Conservation (phyloP, 768 basidiomycete species). For the Suillus hirtellus region DNA sequence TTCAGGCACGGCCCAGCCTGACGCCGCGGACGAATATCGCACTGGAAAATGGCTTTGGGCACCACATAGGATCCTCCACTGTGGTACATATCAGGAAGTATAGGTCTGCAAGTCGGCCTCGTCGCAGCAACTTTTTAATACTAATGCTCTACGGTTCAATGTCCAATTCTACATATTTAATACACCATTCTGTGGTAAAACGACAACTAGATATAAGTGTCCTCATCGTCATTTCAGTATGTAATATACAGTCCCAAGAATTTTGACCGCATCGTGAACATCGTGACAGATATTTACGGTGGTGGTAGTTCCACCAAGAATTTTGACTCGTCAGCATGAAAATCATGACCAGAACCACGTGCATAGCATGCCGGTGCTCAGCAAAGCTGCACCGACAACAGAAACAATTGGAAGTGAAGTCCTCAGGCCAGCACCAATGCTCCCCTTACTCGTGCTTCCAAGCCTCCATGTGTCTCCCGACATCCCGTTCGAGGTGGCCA, state of each 20-base stretch:
- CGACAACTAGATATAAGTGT: not conserved
- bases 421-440: not conserved
- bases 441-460: slow-evolving; percentile 28
- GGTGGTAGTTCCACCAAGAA: not conserved
- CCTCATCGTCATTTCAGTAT: not conserved
- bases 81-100: no score
- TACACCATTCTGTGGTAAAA: no score
- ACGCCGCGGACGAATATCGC: not conserved
- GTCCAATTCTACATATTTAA: no score
- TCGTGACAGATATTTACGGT: not conserved
- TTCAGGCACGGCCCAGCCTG: not conserved
- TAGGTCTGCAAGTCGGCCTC: not conserved
- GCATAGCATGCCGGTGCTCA: slow-evolving; percentile 5
- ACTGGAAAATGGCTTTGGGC: not conserved
- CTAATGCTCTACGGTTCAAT: no score
- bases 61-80: no score
- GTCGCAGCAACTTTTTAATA: not conserved
- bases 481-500: slow-evolving; percentile 43
- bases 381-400: not conserved
- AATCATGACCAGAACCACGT: not conserved
- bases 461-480: slow-evolving; percentile 20
- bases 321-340: not conserved
- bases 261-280: not conserved
- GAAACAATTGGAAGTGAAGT: slow-evolving; percentile 2
- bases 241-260: not conserved